These are phyloP conservation scores for Citrus medica DNA, from an alignment of 345 rosid genomes.

Conservation along the genomic window DNA sequence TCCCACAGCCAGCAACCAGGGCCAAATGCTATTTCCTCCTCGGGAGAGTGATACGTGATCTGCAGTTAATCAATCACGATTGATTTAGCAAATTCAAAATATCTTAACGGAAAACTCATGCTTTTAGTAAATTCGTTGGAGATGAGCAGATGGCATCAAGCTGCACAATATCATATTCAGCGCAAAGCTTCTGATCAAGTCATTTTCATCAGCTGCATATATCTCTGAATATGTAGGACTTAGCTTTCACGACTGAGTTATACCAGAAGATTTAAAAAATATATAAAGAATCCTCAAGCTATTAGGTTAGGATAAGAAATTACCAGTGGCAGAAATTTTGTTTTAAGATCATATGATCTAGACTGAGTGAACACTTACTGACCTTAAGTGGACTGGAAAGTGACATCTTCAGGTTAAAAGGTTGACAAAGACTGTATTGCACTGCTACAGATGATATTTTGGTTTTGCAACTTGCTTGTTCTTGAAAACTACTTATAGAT, in stretches of 20 bases:
- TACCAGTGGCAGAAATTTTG: background rate
- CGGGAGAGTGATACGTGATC: conserved; percentile 79
- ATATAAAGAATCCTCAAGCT: background rate
- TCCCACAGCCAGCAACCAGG: conserved; percentile 99
- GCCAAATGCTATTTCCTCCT: conserved; percentile 95
- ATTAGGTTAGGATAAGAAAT: background rate
- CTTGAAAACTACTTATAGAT: conserved; percentile 84
- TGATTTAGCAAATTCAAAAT: conserved; percentile 1
- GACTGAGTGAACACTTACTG: background rate
- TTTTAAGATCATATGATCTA: background rate
- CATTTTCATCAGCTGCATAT: background rate
- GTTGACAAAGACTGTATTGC: conserved; percentile 63
- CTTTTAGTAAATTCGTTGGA: background rate
- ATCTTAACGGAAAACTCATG: background rate
- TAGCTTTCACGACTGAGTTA: background rate
- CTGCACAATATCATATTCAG: background rate
- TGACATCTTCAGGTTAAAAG: conserved; percentile 60
- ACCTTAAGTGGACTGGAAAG: conserved; percentile 82
- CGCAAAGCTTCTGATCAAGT: background rate
- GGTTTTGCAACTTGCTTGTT: conserved; percentile 76
- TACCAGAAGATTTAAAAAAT: background rate
- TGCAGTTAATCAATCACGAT: conserved; percentile 22
- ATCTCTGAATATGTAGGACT: background rate
- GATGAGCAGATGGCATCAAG: background rate
- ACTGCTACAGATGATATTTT: conserved; percentile 61